phyloP scores from a whole-genome alignment of 2,329 filamentous ascomycete species.

The Diaporthe batatas region DNA sequence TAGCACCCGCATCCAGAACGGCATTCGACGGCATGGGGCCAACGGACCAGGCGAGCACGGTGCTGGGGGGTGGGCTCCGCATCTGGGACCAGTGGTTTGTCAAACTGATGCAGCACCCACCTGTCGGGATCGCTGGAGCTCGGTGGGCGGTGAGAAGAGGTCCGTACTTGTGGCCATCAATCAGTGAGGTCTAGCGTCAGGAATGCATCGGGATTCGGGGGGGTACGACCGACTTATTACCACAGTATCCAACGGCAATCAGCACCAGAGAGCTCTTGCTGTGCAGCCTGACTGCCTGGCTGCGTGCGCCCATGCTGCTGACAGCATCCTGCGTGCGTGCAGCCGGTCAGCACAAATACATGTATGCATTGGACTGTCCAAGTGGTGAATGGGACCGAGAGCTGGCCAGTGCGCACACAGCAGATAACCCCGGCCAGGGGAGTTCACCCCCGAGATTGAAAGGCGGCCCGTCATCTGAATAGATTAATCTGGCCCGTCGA shows the following conservation, averaged over 20 bases:
- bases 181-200: constrained; percentile 23
- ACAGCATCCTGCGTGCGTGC: not conserved
- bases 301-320: constrained; percentile 2
- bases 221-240: not conserved
- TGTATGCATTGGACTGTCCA: not conserved
- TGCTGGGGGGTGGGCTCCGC: not conserved
- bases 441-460: constrained; percentile 31
- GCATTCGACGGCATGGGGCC: not conserved
- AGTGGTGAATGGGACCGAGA: constrained; percentile 17
- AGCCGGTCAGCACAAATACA: constrained; percentile 4
- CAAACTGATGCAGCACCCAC: constrained; percentile 18
- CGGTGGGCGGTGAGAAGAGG: constrained; percentile 31
- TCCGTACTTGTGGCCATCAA: constrained; percentile 1
- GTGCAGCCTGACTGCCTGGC: not conserved
- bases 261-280: not conserved
- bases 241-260: constrained; percentile 23
- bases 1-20: not conserved
- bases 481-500: constrained; percentile 31
- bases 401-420: constrained; percentile 5
- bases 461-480: constrained; percentile 33
- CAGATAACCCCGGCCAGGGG: constrained; percentile 15
- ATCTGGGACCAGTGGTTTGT: constrained; percentile 1
- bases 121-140: constrained; percentile 7
- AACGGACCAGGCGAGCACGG: not conserved
- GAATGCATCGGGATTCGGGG: not conserved